Evolutionary conservation across 2,329 filamentous ascomycete genomes (phyloP).

Genomic region (Berkeleyomyces basicola): DNA sequence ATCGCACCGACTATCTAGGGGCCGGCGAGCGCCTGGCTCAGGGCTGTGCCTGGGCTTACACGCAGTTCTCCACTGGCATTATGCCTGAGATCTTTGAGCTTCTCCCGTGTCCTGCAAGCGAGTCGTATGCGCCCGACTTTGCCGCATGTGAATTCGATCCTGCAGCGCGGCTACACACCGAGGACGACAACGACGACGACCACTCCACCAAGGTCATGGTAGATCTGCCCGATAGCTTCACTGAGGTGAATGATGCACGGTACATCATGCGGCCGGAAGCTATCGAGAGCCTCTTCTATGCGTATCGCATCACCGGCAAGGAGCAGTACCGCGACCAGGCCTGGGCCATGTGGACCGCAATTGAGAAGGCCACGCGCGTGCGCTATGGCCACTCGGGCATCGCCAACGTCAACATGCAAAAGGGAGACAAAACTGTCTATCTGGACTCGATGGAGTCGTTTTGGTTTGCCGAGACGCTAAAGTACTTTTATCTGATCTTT

Average conservation of each 20-base stretch:
- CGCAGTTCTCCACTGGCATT: conserved; percentile 36
- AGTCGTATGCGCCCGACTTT: conserved; percentile 14
- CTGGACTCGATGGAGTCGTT: conserved; percentile 56
- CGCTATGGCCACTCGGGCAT: conserved; percentile 32
- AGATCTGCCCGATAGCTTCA: conserved; percentile 32
- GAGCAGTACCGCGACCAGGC: conserved; percentile 31
- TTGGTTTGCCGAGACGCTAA: conserved; percentile 57
- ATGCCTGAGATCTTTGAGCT: conserved; percentile 43
- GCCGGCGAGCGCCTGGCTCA: conserved; percentile 42
- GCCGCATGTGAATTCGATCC: conserved; percentile 19
- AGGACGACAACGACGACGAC: neutral
- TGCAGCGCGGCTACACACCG: conserved; percentile 14
- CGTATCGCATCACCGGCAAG: conserved; percentile 36
- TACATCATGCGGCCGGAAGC: conserved; percentile 61
- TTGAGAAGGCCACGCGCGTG: conserved; percentile 29
- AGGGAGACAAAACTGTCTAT: conserved; percentile 21
- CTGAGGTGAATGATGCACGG: conserved; percentile 34
- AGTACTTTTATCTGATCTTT: conserved; percentile 61
- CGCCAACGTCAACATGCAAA: conserved; percentile 21
- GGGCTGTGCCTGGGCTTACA: conserved; percentile 48
- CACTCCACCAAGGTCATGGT: conserved; percentile 20
- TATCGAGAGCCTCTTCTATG: conserved; percentile 46
- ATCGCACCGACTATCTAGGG: conserved; percentile 36
- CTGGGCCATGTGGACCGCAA: conserved; percentile 35
- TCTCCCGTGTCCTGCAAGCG: conserved; percentile 26